Evolutionary conservation across 805 yeast genomes (phyloP).

Genomic region (Isabelozyma pseudorhagii): DNA sequence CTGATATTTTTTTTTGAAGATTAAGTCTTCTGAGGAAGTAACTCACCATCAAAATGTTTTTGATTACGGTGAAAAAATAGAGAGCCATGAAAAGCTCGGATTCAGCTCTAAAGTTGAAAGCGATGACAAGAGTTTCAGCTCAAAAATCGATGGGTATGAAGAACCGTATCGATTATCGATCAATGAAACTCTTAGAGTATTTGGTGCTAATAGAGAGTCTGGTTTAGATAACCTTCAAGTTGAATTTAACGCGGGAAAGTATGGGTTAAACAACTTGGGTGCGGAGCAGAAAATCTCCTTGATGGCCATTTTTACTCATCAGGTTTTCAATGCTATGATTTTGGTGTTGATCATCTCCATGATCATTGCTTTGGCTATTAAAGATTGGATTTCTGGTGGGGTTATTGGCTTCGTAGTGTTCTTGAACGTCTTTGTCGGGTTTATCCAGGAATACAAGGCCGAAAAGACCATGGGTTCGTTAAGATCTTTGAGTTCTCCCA

Average conservation of each 20-base stretch:
- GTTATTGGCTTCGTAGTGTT: constrained; percentile 67
- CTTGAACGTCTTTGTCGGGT: constrained; percentile 65
- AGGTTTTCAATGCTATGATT: constrained; percentile 75
- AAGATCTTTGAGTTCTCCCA: constrained; percentile 63
- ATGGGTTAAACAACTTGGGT: constrained; percentile 64
- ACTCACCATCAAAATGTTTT: constrained; percentile 3
- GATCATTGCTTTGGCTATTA: constrained; percentile 68
- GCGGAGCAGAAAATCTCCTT: constrained; percentile 55
- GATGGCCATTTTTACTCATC: constrained; percentile 56
- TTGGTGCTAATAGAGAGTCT: constrained; percentile 7
- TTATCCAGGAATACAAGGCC: constrained; percentile 68
- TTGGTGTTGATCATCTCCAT: constrained; percentile 66
- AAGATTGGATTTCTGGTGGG: constrained; percentile 81
- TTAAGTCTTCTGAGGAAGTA: background rate
- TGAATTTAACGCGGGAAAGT: constrained; percentile 10
- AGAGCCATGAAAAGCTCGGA: too few relatives aligned
- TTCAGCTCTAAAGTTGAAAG: constrained; percentile 4
- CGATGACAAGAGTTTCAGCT: constrained; percentile 5
- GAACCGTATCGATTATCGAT: constrained; percentile 14
- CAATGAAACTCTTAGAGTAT: constrained; percentile 12
- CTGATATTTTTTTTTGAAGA: background rate
- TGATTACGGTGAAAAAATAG: background rate
- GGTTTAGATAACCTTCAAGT: constrained; percentile 20
- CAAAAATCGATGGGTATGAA: background rate
- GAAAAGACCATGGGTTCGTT: constrained; percentile 78